These are phyloP conservation scores for Aspergillus sp. DNA, from an alignment of 2,329 filamentous ascomycete genomes.

Conservation along the genomic window DNA sequence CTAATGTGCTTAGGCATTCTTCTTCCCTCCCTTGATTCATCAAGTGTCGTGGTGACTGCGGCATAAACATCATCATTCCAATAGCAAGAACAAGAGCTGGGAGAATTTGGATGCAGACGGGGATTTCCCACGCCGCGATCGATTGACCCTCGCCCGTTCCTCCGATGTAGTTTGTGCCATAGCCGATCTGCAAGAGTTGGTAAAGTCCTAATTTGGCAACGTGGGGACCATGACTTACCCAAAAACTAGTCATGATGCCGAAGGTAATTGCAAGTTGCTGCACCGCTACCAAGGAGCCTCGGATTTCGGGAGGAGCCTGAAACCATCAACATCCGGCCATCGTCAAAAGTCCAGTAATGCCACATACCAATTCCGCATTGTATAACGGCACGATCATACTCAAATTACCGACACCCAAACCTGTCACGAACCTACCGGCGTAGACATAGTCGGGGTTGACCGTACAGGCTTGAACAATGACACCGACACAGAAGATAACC, in stretches of 20 bases:
- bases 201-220: background rate
- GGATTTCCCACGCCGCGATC: slow-evolving; percentile 71
- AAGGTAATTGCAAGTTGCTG: slow-evolving; percentile 46
- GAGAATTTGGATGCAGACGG: slow-evolving; percentile 68
- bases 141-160: slow-evolving; percentile 59
- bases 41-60: slow-evolving; percentile 73
- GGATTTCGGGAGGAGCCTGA: slow-evolving; percentile 42
- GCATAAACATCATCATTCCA: slow-evolving; percentile 74
- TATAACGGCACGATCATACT: slow-evolving; percentile 45
- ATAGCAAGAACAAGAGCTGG: slow-evolving; percentile 65
- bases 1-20: slow-evolving; percentile 64
- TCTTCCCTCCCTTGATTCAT: slow-evolving; percentile 66
- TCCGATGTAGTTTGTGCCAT: slow-evolving; percentile 61
- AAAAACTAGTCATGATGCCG: slow-evolving; percentile 46
- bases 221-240: slow-evolving; percentile 25
- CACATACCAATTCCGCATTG: slow-evolving; percentile 33
- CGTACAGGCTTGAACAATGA: slow-evolving; percentile 39
- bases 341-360: background rate
- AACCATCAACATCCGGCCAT: background rate
- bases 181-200: slow-evolving; percentile 34
- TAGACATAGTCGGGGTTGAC: slow-evolving; percentile 32
- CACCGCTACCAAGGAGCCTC: slow-evolving; percentile 42
- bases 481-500: slow-evolving; percentile 37
- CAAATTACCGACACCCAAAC: slow-evolving; percentile 43
- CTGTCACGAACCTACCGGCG: slow-evolving; percentile 43